Evolutionary conservation across 208 protist species (phyloP).

Genomic region (Acanthamoeba polyphaga): DNA sequence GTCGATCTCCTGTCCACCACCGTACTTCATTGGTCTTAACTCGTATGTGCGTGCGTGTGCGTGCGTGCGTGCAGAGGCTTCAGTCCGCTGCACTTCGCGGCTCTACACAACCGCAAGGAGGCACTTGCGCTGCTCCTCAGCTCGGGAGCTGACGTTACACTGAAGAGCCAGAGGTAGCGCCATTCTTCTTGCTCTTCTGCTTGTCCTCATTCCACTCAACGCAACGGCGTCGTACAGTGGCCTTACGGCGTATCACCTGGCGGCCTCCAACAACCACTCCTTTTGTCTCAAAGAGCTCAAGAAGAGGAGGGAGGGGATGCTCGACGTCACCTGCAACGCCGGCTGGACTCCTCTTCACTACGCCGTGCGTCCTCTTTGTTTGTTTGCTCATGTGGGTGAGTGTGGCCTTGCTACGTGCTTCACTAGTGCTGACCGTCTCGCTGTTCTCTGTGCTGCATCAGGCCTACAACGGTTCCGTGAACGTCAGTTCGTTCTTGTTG

Average conservation of each 20-base stretch:
- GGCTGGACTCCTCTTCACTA: slow-evolving; percentile 32
- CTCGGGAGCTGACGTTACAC: not conserved
- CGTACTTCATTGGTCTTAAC: not conserved
- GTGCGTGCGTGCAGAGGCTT: slow-evolving; percentile 43
- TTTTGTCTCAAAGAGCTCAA: slow-evolving; percentile 58
- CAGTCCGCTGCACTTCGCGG: slow-evolving; percentile 31
- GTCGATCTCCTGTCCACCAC: not conserved
- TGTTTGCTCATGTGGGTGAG: not conserved
- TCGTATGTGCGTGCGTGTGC: not conserved
- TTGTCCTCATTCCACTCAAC: not conserved
- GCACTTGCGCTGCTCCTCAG: not conserved
- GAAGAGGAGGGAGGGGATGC: slow-evolving; percentile 45
- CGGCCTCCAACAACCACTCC: slow-evolving; percentile 12
- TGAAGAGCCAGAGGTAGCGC: not conserved
- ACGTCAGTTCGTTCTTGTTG: slow-evolving; percentile 46
- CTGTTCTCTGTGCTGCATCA: not conserved
- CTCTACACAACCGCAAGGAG: slow-evolving; percentile 22
- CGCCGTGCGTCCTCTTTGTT: not conserved
- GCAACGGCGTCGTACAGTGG: not conserved
- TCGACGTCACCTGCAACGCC: slow-evolving; percentile 42
- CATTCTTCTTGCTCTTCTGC: not conserved
- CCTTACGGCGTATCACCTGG: slow-evolving; percentile 1
- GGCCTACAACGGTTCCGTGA: slow-evolving; percentile 22
- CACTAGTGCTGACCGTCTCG: not conserved
- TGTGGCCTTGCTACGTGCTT: not conserved